Conservation (phyloP, 495 filamentous ascomycete species). For the Melanomma pulvis-pyrius region DNA sequence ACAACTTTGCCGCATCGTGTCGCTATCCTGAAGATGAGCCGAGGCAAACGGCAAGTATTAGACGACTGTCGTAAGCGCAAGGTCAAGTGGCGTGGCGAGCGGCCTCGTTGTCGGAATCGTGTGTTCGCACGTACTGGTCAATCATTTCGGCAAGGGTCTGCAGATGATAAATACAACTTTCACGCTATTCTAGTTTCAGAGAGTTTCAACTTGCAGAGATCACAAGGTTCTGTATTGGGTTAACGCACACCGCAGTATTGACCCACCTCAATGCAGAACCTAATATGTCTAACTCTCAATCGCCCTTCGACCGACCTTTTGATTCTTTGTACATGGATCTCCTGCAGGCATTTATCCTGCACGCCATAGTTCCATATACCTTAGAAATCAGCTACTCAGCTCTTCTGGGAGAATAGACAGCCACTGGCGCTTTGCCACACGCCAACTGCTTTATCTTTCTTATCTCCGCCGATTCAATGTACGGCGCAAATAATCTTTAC, state of each 20-base stretch:
- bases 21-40: too few species aligned
- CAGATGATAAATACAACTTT: not conserved
- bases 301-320: too few species aligned
- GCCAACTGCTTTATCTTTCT: not conserved
- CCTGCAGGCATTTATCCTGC: not conserved
- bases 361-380: not conserved
- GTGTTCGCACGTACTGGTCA: too few species aligned
- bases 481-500: not conserved
- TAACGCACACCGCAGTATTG: not conserved
- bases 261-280: not conserved
- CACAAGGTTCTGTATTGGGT: conserved; percentile 1
- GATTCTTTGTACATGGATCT: not conserved
- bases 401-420: not conserved
- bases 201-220: not conserved
- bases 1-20: too few species aligned
- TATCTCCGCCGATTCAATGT: not conserved
- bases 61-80: too few species aligned
- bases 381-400: not conserved
- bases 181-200: not conserved
- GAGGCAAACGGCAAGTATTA: too few species aligned
- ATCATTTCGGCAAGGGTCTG: too few species aligned
- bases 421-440: not conserved
- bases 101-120: too few species aligned
- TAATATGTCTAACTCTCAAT: not conserved
- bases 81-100: too few species aligned